Base-by-base conservation (phyloP, 139 green algal genomes). In the Tetradesmus lagerheimii region DNA sequence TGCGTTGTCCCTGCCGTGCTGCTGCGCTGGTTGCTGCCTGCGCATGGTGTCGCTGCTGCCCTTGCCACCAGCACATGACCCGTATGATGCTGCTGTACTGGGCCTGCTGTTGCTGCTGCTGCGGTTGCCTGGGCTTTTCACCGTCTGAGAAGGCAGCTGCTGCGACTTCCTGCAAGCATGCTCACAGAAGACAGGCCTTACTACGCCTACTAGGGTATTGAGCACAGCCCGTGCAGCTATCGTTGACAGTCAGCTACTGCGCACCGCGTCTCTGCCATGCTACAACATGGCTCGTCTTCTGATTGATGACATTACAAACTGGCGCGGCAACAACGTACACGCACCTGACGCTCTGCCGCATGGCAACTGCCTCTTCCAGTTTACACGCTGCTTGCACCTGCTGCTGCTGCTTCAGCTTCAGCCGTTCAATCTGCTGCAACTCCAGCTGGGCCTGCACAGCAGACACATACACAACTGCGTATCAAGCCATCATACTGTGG, bases 401-500 rank as follows among this genome's bases (percentile, higher is more conserved):
- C 90, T 95, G 92, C 38, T 50, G 35, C 92, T 97, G 94, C 92
- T 96, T 97, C 37, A 80, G 75, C 75, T 95, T 94, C 50, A 97
- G 91, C 43, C 94, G 82, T 90, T 96, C 90, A 83, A 97, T 96
- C 23, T 96, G 92, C 92, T 96, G 88, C 83, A 96, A 43, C 89
- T 97, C 95, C 64, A 96, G 83, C 74, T 89, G 79, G 34, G 91
- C 91, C 95, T 96, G 92, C 53, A n/a, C n/a, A 79, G 23, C 31
- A 78, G 57, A n/a, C 81, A 86, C 37, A 86, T 25, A 86, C 2
- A 2, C n/a, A 38, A 34, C 34, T n/a, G 87, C 15, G 8, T 11
- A 1, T 47, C 35, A 9, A n/a, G n/a, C n/a, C 75, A 81, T 14
- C 34, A 81, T 81, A 16, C 35, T 35, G 75, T 41, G 1, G 8